Percentiles rank a stretch among this genome's conserved stretches.
Evolutionary conservation across 176 grass and related monocot species (phyloP).

Genomic region (Sorghum bicolor): DNA sequence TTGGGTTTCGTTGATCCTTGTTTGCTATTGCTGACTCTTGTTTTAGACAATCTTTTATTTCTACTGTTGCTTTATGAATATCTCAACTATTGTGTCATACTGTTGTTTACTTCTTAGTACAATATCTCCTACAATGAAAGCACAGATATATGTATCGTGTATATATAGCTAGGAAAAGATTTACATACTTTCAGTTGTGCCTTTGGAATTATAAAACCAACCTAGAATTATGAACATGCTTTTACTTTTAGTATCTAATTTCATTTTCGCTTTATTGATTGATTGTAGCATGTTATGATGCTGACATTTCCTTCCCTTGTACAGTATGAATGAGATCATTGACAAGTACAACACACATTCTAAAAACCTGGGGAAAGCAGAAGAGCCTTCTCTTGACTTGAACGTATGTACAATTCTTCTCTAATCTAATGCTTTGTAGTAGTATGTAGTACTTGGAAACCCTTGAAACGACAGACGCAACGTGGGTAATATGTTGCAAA

Average conservation of each 20-base stretch:
- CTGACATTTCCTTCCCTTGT: constrained; percentile 37
- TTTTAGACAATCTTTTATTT: not conserved
- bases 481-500: not conserved
- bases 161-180: not conserved
- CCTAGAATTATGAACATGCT: not conserved
- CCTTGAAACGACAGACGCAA: not conserved
- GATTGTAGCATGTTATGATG: constrained; percentile 10
- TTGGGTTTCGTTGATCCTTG: not conserved
- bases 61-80: not conserved
- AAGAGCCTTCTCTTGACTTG: constrained; percentile 62
- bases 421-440: constrained; percentile 19
- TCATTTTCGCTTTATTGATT: not conserved
- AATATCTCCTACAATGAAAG: not conserved
- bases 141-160: not conserved
- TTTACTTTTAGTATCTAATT: constrained; percentile 8
- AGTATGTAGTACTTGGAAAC: not conserved
- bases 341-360: constrained; percentile 72
- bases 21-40: not conserved
- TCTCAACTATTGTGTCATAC: not conserved
- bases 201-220: not conserved
- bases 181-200: not conserved
- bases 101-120: not conserved
- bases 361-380: constrained; percentile 68
- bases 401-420: constrained; percentile 54
- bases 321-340: constrained; percentile 83